Conservation (phyloP, 202 grass and related monocot genomes). For the Tripidium arundinaceum region DNA sequence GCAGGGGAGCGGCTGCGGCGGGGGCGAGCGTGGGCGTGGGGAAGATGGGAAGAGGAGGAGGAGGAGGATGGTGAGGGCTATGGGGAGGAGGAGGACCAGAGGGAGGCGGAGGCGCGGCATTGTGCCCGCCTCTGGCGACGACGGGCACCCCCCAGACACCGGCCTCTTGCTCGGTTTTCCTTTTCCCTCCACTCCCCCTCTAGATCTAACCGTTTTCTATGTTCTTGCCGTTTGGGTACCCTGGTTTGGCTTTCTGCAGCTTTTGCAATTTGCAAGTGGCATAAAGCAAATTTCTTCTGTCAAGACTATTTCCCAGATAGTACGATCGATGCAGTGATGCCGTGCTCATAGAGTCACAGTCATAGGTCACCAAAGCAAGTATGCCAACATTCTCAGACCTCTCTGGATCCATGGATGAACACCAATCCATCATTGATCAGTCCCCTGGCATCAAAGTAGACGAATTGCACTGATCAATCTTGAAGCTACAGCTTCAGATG, state of each 20-base stretch:
- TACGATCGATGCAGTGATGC: not conserved
- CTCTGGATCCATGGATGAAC: not conserved
- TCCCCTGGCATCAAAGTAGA: not conserved
- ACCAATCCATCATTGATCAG: not conserved
- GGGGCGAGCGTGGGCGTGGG: not conserved
- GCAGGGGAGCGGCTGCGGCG: slow-evolving; percentile 37
- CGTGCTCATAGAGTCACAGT: not conserved
- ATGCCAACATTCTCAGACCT: not conserved
- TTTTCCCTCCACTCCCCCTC: not conserved
- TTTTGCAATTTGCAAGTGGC: not conserved
- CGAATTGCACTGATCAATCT: not conserved
- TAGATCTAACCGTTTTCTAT: not conserved
- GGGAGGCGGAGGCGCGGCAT: slow-evolving; percentile 33
- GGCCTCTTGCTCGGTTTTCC: not conserved
- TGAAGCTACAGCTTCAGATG: not conserved
- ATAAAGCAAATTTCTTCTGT: not conserved
- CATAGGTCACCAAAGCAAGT: not conserved
- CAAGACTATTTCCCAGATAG: not conserved
- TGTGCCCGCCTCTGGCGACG: slow-evolving; percentile 29
- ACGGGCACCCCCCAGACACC: not conserved
- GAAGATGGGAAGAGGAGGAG: slow-evolving; percentile 30
- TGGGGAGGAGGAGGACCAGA: slow-evolving; percentile 35
- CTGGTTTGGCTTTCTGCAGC: not conserved
- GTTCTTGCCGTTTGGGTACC: not conserved
- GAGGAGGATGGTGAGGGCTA: slow-evolving; percentile 37